Evolutionary conservation across 1,284 basidiomycete species (phyloP).

Genomic region (Naganishia sp.): DNA sequence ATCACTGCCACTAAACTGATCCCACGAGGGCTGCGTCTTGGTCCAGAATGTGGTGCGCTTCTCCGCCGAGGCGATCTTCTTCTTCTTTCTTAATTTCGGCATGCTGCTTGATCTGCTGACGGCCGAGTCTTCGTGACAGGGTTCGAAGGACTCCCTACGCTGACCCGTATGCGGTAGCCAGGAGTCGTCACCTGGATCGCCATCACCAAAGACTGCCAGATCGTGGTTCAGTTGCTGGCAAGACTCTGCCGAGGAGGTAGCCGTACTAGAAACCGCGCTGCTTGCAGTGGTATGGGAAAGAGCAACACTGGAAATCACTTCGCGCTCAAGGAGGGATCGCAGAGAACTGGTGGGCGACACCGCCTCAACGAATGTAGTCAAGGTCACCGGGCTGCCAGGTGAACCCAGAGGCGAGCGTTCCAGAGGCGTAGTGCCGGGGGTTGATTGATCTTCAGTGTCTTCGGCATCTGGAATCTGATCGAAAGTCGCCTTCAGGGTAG

Average conservation of each 20-base stretch:
- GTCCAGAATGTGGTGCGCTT: constrained; percentile 24
- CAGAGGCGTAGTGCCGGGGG: constrained; percentile 5
- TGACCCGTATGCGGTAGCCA: constrained; percentile 6
- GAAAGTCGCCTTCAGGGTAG: constrained; percentile 6
- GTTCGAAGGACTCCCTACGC: not conserved
- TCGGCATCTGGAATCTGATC: not conserved
- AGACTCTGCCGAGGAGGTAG: not conserved
- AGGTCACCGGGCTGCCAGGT: not conserved
- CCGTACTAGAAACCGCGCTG: not conserved
- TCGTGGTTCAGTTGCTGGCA: too few species aligned
- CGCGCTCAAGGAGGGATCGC: not conserved
- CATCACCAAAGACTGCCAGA: not conserved
- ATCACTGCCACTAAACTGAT: constrained; percentile 1
- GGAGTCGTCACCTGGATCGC: not conserved
- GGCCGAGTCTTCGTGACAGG: not conserved
- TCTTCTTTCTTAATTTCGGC: constrained; percentile 24
- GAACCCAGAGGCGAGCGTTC: constrained; percentile 15
- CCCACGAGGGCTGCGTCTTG: constrained; percentile 11
- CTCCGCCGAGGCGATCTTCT: constrained; percentile 21
- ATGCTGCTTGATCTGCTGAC: not conserved
- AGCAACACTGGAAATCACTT: not conserved
- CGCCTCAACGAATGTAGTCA: not conserved
- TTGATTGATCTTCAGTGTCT: not conserved
- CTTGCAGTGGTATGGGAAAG: constrained; percentile 1
- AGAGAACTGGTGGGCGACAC: not conserved